Percentiles rank a stretch among this genome's conserved stretches.
Evolutionary conservation across 495 filamentous ascomycete species (phyloP).

Genomic region (Corynascus novoguineensis): DNA sequence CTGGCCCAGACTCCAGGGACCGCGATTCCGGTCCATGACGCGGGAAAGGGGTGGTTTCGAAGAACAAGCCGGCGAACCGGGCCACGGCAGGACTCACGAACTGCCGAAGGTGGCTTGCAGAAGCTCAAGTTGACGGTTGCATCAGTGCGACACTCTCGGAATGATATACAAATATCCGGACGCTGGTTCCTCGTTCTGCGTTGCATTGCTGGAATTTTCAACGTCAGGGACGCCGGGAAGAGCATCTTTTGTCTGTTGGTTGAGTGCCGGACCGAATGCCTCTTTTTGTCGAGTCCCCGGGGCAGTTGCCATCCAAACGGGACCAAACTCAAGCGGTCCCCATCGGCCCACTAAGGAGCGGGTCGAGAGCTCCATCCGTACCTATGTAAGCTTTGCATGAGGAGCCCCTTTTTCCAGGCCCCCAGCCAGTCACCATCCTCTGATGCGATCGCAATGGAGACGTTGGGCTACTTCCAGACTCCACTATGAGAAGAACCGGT

Average conservation of each 20-base stretch:
- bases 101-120: background rate
- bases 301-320: too few relatives aligned
- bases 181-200: background rate
- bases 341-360: background rate
- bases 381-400: slow-evolving; percentile 8
- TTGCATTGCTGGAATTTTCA: background rate
- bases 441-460: background rate
- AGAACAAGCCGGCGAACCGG: background rate
- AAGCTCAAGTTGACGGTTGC: background rate
- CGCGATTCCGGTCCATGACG: too few relatives aligned
- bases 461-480: background rate
- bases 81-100: too few relatives aligned
- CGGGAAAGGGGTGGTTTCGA: background rate
- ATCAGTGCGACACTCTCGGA: background rate
- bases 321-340: background rate
- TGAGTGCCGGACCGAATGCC: background rate
- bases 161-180: background rate
- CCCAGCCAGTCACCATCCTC: background rate
- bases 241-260: background rate
- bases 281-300: background rate
- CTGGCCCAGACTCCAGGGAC: too few relatives aligned
- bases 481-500: background rate
- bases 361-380: background rate
- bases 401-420: background rate
- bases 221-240: background rate